phyloP scores from a whole-genome alignment of 2,329 filamentous ascomycete species.

The Leptodontidium sp. region DNA sequence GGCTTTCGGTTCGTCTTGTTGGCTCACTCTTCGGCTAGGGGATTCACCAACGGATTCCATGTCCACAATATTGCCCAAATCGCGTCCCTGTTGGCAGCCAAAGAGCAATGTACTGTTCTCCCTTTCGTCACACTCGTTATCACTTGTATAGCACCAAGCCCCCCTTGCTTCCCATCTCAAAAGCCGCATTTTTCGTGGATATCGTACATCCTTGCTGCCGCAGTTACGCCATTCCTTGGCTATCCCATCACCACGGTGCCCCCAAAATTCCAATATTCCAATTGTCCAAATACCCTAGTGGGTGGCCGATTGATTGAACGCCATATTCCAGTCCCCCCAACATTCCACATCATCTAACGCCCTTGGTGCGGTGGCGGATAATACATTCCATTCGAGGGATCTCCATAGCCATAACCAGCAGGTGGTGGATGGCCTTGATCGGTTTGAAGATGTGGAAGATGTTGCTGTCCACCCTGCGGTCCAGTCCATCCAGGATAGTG shows the following conservation, averaged over 20 bases:
- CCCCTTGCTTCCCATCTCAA: not conserved
- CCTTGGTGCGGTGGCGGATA: conserved; percentile 42
- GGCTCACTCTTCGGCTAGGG: not conserved
- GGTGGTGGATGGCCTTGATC: conserved; percentile 27
- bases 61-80: no score
- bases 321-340: no score
- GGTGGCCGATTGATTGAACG: not conserved
- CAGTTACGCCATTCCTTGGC: not conserved
- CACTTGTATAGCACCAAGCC: no score
- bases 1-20: not conserved
- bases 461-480: conserved; percentile 33
- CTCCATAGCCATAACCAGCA: conserved; percentile 39
- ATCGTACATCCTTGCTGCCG: not conserved
- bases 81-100: not conserved
- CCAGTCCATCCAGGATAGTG: conserved; percentile 41
- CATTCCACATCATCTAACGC: conserved; percentile 27
- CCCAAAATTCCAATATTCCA: not conserved
- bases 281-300: not conserved
- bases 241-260: not conserved
- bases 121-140: not conserved
- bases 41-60: no score
- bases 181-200: not conserved
- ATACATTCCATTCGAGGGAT: conserved; percentile 39
- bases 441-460: conserved; percentile 28
- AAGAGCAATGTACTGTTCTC: not conserved